phyloP scores from a whole-genome alignment of 441 rosid species.

The Mallotus repandus region DNA sequence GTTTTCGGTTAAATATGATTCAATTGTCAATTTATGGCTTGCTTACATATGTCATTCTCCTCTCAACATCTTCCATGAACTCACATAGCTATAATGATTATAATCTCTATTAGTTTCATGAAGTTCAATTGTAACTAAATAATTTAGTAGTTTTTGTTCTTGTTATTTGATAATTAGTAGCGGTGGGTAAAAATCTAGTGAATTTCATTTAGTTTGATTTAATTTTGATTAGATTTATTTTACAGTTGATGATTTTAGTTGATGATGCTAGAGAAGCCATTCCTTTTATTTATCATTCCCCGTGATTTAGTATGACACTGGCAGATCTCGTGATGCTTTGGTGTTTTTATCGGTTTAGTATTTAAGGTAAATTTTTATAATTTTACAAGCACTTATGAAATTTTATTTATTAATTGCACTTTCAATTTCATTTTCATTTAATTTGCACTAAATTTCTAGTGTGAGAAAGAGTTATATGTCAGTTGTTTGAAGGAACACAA shows the following conservation, averaged over 20 bases:
- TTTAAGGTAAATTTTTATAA: constrained; percentile 36
- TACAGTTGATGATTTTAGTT: constrained; percentile 59
- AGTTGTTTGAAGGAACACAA: constrained; percentile 84
- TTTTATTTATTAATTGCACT: constrained; percentile 13
- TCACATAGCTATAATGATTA: constrained; percentile 46
- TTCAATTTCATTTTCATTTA: constrained; percentile 11
- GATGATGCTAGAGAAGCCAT: constrained; percentile 66
- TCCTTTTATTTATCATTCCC: constrained; percentile 58
- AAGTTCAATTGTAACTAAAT: too few species aligned
- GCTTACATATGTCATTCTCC: constrained; percentile 17
- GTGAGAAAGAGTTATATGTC: constrained; percentile 93
- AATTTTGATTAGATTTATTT: neutral
- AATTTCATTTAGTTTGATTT: neutral
- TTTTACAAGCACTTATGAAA: constrained; percentile 15
- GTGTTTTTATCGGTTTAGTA: constrained; percentile 48
- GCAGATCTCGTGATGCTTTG: constrained; percentile 67
- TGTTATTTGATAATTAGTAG: neutral
- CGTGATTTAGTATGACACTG: constrained; percentile 57
- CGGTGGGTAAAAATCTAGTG: too few species aligned
- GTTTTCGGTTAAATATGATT: too few species aligned
- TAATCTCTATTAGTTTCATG: too few species aligned
- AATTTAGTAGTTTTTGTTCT: neutral
- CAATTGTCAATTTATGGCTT: neutral
- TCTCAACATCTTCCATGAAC: constrained; percentile 63
- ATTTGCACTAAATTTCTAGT: constrained; percentile 40